phyloP scores from a whole-genome alignment of 129 eudicot genomes.

The Helianthus annuus region HanXRQr2.0-SUNRISE NC_035449.2:14455085-14455584 shows the following conservation, averaged over 20 bases:
- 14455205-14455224: slow-evolving; percentile 40
- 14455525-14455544: background rate
- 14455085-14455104: slow-evolving; percentile 27
- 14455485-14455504: background rate
- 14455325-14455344: slow-evolving; percentile 1
- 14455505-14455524: background rate
- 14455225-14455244: slow-evolving; percentile 61
- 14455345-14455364: background rate
- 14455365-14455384: slow-evolving; percentile 6
- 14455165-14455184: slow-evolving; percentile 34
- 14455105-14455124: slow-evolving; percentile 30
- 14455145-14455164: slow-evolving; percentile 46
- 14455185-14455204: slow-evolving; percentile 46
- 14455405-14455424: slow-evolving; percentile 52
- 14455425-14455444: slow-evolving; percentile 46
- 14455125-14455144: slow-evolving; percentile 21
- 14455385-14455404: slow-evolving; percentile 51
- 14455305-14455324: background rate
- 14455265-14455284: background rate
- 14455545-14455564: background rate
- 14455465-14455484: slow-evolving; percentile 51
- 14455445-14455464: slow-evolving; percentile 52
- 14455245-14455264: slow-evolving; percentile 34
- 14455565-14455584: background rate
- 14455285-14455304: background rate